Percentiles rank a stretch among this genome's conserved stretches.
These are phyloP conservation scores for Penicillium psychrosexuale DNA, from an alignment of 2,329 filamentous ascomycete species.

Conservation along the genomic window DNA sequence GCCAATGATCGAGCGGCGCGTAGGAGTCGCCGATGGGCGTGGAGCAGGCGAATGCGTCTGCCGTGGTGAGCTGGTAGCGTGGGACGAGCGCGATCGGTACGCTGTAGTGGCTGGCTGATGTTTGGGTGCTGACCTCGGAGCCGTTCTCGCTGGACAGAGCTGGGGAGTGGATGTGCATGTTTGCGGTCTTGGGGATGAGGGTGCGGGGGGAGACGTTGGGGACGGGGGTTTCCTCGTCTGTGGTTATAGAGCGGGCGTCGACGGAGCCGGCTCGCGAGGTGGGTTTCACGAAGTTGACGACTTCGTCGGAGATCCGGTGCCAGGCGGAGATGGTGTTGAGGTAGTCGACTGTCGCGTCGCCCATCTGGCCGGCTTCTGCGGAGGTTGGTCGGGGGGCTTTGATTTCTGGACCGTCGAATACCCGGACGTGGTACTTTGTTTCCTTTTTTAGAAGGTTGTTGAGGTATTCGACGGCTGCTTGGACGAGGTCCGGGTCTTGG, in stretches of 20 bases:
- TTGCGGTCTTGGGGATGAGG: conserved; percentile 31
- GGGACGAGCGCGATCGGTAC: conserved; percentile 73
- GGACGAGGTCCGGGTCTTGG: conserved; percentile 60
- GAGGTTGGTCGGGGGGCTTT: conserved; percentile 17
- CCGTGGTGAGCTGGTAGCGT: conserved; percentile 74
- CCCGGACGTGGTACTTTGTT: conserved; percentile 50
- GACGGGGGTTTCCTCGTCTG: conserved; percentile 21
- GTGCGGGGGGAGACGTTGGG: conserved; percentile 33
- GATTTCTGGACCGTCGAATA: conserved; percentile 48
- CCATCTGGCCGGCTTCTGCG: conserved; percentile 35
- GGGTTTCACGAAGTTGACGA: conserved; percentile 57
- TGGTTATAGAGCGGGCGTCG: conserved; percentile 8
- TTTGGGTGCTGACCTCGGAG: conserved; percentile 23
- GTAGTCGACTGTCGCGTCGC: conserved; percentile 55
- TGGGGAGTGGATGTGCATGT: conserved; percentile 32
- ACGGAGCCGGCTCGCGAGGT: conserved; percentile 13
- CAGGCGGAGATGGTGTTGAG: conserved; percentile 67
- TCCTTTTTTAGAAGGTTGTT: conserved; percentile 52
- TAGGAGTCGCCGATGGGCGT: conserved; percentile 76
- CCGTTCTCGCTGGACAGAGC: conserved; percentile 27
- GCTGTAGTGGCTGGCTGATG: conserved; percentile 13
- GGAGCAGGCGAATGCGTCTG: conserved; percentile 69
- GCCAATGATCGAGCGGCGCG: conserved; percentile 85
- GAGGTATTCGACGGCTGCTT: conserved; percentile 64
- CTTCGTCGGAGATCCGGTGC: conserved; percentile 71